Base-by-base conservation (phyloP, 768 basidiomycete genomes). In the Hygrocybe coccinea region DNA sequence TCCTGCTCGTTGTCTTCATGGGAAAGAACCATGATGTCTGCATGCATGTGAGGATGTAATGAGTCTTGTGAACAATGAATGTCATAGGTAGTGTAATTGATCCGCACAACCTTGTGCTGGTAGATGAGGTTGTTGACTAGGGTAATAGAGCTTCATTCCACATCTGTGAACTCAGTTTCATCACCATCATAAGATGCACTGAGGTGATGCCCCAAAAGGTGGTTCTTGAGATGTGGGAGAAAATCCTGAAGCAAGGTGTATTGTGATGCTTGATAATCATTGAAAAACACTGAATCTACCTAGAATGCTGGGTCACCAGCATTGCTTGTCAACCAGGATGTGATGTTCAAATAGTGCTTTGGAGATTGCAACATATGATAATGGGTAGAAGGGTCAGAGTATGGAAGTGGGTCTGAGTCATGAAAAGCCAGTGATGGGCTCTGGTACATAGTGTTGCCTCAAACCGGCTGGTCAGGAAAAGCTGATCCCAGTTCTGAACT, bases 1-100 rank as follows among this genome's bases (percentile, higher is more conserved):
- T 64, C 55, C 19, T 54, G 15, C 0, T 37, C 55, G 0, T 50
- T 59, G 12, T 58, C 58, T 3, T 58, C 65, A 5, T 67, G 65
- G 22, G 65, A 66, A 0, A 50, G 60, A 9, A 70, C 53, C 60
- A 71, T 75, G 15, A 80, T 55, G 22, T 77, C 67, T 0, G 65
- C 50, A 14, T 73, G 69, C 0, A 65, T 69, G 1, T 56, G 51
- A 3, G 69, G 64, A 49, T 77, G 75, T 50, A 80, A 61, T 1
- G 66, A 55, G 54, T 78, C 75, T 60, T 76, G 71, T 4, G 61
- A 61, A 8, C 69, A 65, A 15, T 66, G 66, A 41, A 75, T 53
- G 60, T 79, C 69, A 60, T 78, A 79, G 1, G 73, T 72, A 0
- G 71, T 76, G 56, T 74, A 76, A 62, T 77, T 74, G 59, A 77